A percentile compares a stretch with the other conserved stretches of the same genome.
Conservation (phyloP, 495 filamentous ascomycete genomes). For the Viridothelium virens region DNA sequence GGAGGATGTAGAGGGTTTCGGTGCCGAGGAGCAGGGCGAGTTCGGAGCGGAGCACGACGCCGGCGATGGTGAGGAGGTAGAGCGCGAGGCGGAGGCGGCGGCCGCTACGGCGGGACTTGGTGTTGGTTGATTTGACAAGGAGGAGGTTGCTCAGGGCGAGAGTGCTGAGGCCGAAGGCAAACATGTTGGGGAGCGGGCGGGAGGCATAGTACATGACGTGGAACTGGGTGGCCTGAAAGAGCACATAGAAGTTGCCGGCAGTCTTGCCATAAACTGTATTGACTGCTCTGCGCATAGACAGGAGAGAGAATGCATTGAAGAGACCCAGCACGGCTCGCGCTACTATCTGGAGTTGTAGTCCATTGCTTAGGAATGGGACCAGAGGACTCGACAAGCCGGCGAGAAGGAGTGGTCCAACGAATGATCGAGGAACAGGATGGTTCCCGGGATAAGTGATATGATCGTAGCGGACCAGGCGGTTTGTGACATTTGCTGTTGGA, state of each 20-base stretch:
- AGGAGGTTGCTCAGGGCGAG: slow-evolving; percentile 61
- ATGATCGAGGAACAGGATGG: slow-evolving; percentile 67
- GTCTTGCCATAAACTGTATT: slow-evolving; percentile 58
- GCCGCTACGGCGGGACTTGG: slow-evolving; percentile 24
- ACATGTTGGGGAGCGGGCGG: slow-evolving; percentile 90
- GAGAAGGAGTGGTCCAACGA: slow-evolving; percentile 69
- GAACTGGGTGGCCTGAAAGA: slow-evolving; percentile 82
- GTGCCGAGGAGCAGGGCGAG: slow-evolving; percentile 69
- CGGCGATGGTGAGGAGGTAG: slow-evolving; percentile 69
- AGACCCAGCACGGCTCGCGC: slow-evolving; percentile 74
- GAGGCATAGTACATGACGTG: slow-evolving; percentile 92
- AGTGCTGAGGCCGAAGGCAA: slow-evolving; percentile 77
- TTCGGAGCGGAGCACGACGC: slow-evolving; percentile 83
- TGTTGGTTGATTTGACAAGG: slow-evolving; percentile 37
- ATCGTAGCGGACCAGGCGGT: slow-evolving; percentile 60
- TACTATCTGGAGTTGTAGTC: slow-evolving; percentile 46
- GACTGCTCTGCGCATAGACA: slow-evolving; percentile 56
- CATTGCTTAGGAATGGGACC: slow-evolving; percentile 36
- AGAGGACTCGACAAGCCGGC: slow-evolving; percentile 58
- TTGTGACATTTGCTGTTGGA: slow-evolving; percentile 48
- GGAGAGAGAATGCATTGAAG: slow-evolving; percentile 62
- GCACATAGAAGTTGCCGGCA: slow-evolving; percentile 70
- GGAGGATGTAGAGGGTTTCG: slow-evolving; percentile 50
- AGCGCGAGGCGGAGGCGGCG: slow-evolving; percentile 46
- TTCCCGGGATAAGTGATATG: slow-evolving; percentile 87